Conservation (phyloP, 352 stramenopile species). For the Aphanomyces invadans region DNA sequence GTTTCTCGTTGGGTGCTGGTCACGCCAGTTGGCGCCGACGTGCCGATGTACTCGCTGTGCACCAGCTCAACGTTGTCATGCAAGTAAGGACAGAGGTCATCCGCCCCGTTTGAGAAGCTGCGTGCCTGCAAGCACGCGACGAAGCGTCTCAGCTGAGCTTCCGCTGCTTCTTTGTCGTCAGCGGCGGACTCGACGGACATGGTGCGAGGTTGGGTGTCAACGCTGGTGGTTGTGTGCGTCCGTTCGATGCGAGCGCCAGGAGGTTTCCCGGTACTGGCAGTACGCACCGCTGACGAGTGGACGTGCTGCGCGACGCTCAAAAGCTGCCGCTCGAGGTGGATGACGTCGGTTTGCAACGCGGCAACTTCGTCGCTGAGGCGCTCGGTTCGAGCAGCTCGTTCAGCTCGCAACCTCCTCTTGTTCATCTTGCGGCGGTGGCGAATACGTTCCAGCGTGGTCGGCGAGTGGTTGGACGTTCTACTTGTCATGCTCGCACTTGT, state of each 20-base stretch:
- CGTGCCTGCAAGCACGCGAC: background rate
- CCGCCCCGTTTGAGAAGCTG: background rate
- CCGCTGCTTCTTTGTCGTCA: background rate
- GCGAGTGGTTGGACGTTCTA: constrained; percentile 3
- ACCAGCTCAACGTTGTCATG: background rate
- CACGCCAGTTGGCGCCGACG: background rate
- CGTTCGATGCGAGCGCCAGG: too few species aligned
- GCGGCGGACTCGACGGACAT: background rate
- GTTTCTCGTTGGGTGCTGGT: background rate
- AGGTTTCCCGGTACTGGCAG: background rate
- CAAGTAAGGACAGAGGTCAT: background rate
- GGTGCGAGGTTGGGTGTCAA: background rate
- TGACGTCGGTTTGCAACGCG: background rate
- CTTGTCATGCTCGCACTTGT: background rate
- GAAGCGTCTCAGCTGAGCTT: constrained; percentile 6
- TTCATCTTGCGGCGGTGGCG: constrained; percentile 22
- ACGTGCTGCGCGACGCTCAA: background rate
- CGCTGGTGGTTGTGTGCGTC: too few species aligned
- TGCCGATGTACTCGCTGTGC: too few species aligned
- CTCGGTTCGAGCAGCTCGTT: constrained; percentile 7
- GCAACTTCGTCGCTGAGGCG: background rate
- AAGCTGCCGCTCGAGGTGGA: constrained; percentile 3
- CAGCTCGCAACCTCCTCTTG: constrained; percentile 4
- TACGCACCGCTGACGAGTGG: background rate
- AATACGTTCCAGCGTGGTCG: background rate